Conservation (phyloP, 2,329 filamentous ascomycete genomes). For the Phaeophleospora eucalypticola region DNA sequence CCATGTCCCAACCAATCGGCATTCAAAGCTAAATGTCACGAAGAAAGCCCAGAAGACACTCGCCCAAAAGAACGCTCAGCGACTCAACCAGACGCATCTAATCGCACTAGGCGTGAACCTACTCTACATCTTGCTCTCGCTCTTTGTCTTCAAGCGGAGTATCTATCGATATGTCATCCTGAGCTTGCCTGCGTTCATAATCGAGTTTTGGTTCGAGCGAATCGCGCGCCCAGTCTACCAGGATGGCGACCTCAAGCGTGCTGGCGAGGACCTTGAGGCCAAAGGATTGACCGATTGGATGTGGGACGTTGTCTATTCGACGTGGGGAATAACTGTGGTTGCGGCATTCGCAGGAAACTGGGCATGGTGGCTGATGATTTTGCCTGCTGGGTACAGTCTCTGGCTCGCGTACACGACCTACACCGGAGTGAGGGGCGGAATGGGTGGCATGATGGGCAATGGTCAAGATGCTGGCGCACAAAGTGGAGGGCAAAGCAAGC, state of each 20-base stretch:
- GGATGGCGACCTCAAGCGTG: conserved; percentile 60
- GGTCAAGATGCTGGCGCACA: conserved; percentile 27
- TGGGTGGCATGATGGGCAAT: conserved; percentile 39
- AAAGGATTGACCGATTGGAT: conserved; percentile 93
- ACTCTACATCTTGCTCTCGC: conserved; percentile 69
- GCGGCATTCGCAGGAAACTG: conserved; percentile 77
- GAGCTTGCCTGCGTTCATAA: conserved; percentile 68
- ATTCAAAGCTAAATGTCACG: neutral
- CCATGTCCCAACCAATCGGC: neutral
- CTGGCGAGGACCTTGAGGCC: conserved; percentile 84
- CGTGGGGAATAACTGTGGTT: conserved; percentile 71
- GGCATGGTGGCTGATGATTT: conserved; percentile 59
- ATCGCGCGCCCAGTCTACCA: conserved; percentile 75
- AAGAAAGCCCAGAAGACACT: conserved; percentile 55
- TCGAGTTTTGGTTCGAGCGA: conserved; percentile 81
- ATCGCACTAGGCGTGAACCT: conserved; percentile 68
- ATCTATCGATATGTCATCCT: conserved; percentile 66
- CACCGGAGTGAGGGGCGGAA: conserved; percentile 41
- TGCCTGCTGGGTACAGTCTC: conserved; percentile 43
- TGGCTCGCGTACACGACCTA: conserved; percentile 46
- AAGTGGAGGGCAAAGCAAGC: conserved; percentile 42
- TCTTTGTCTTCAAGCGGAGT: conserved; percentile 49
- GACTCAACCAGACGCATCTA: conserved; percentile 77
- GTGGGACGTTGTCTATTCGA: conserved; percentile 96
- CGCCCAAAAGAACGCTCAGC: conserved; percentile 58